Conservation (phyloP, 768 basidiomycete genomes). For the Mycena albidolilacea region DNA sequence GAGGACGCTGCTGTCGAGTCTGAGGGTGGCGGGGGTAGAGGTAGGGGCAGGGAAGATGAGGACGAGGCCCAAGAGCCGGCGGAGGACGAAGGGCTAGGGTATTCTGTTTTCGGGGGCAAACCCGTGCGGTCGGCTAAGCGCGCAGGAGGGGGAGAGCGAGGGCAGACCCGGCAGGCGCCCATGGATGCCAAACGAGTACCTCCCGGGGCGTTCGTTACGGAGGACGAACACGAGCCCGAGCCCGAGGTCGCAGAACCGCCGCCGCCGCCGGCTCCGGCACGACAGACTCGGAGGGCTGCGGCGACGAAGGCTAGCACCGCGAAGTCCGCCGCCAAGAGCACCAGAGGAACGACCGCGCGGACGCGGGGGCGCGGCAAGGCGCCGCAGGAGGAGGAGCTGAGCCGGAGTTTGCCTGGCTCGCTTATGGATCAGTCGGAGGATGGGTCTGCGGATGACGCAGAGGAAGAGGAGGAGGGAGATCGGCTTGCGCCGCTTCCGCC, state of each 20-base stretch:
- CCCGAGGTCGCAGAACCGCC: conserved; percentile 37
- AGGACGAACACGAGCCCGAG: conserved; percentile 54
- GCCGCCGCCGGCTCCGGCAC: conserved; percentile 27
- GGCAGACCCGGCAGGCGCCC: conserved; percentile 21
- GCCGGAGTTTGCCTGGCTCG: conserved; percentile 45
- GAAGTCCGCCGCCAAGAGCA: conserved; percentile 21
- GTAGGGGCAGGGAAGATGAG: conserved; percentile 35
- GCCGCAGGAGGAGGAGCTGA: conserved; percentile 18
- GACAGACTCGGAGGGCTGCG: conserved; percentile 32
- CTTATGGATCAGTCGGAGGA: conserved; percentile 46
- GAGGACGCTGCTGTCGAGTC: conserved; percentile 26
- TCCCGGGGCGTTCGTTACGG: conserved; percentile 63
- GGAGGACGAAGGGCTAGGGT: conserved; percentile 41
- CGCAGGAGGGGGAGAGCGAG: not conserved
- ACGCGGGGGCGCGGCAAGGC: conserved; percentile 32
- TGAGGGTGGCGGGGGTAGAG: not conserved
- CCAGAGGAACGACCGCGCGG: conserved; percentile 20
- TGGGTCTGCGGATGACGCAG: conserved; percentile 49
- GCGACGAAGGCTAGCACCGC: conserved; percentile 26
- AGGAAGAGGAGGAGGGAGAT: conserved; percentile 54
- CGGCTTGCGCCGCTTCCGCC: conserved; percentile 56
- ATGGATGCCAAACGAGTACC: conserved; percentile 50
- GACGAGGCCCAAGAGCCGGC: conserved; percentile 34
- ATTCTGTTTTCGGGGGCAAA: conserved; percentile 47
- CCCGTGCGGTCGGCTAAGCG: conserved; percentile 34